Evolutionary conservation across 352 stramenopile genomes (phyloP), one percentile per base, ranked within the genome.

Genomic region (Pythium grandisporangium): DNA sequence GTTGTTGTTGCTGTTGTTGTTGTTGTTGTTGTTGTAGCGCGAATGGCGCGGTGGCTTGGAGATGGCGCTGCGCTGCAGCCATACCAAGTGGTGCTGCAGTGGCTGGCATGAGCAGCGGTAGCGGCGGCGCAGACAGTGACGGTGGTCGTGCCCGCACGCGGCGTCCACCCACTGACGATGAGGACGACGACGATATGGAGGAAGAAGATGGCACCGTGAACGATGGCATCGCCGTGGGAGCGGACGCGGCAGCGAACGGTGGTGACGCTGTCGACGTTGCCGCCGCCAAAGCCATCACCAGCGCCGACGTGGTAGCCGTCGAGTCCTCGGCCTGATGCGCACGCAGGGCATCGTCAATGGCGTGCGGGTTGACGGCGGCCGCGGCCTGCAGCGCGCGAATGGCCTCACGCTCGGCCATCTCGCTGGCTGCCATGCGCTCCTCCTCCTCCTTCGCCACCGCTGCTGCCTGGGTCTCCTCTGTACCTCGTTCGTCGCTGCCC

Each of bases 11-110:
- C 4, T 84, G 51, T 0, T 73, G 71, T 44, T 74, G 71, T 7
- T 58, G 72, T 44, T 88, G 77, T 1, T 65, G 63, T 34, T 73
- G 72, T 47, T 86, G 84, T 30, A 53, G 34, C 48, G 74, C 86
- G n/a, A 51, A 51, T 7, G 63, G 52, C 23, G 69, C 66, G 30
- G 64, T 57, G 49, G 74, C 10, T 32, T 14, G 27, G 14, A 14
- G 14, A 14, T 14, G 8, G 27, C 27, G 27, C 8, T 14, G 27
- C 14, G 27, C 14, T 8, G 27, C 8, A 8, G 10, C 14, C 27
- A 14, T 32, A 14, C 10, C 8, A 32, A 8, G 10, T 1, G 27
- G 27, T 14, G 8, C 14, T 14, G 27, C 14, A 8, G 27, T 32
- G 27, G 10, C 14, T 8, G 10, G 8, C 14, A 14, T 14, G 8